Evolutionary conservation across 805 yeast species (phyloP).

Genomic region (Lipomyces anomalus): DNA sequence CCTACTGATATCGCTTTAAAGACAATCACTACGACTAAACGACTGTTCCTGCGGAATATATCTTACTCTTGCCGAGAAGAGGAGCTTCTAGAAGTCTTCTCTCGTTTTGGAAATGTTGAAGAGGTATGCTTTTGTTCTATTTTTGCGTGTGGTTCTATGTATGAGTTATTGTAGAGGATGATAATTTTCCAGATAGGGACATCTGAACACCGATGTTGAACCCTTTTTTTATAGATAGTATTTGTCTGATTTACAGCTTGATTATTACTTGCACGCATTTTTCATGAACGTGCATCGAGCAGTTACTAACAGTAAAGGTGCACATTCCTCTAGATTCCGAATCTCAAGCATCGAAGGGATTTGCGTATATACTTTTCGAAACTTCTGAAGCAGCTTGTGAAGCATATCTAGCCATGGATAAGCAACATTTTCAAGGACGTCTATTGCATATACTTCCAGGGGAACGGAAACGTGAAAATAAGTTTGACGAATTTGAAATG

Average conservation of each 20-base stretch:
- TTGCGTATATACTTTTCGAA: conserved; percentile 75
- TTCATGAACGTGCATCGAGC: conserved; percentile 6
- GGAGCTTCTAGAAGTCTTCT: conserved; percentile 64
- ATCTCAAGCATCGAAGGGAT: conserved; percentile 87
- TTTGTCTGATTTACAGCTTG: not conserved
- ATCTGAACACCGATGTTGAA: conserved; percentile 27
- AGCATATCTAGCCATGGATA: conserved; percentile 73
- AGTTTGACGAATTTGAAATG: conserved; percentile 83
- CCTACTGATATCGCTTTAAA: conserved; percentile 15
- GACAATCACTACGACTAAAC: conserved; percentile 57
- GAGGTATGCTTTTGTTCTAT: conserved; percentile 39
- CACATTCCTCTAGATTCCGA: conserved; percentile 89
- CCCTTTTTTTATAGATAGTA: conserved; percentile 20
- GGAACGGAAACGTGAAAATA: conserved; percentile 71
- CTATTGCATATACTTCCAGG: conserved; percentile 85
- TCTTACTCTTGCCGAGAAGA: conserved; percentile 71
- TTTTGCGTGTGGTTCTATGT: not conserved
- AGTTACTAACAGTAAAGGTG: conserved; percentile 46
- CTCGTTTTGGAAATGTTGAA: conserved; percentile 62
- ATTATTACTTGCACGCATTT: not conserved
- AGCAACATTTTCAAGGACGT: conserved; percentile 90
- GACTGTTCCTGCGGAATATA: conserved; percentile 84
- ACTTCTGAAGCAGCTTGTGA: conserved; percentile 63
- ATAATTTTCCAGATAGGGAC: conserved; percentile 27
- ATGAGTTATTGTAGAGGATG: conserved; percentile 9